phyloP scores from a whole-genome alignment of 2,329 filamentous ascomycete genomes.

The Blastomyces parvus region DNA sequence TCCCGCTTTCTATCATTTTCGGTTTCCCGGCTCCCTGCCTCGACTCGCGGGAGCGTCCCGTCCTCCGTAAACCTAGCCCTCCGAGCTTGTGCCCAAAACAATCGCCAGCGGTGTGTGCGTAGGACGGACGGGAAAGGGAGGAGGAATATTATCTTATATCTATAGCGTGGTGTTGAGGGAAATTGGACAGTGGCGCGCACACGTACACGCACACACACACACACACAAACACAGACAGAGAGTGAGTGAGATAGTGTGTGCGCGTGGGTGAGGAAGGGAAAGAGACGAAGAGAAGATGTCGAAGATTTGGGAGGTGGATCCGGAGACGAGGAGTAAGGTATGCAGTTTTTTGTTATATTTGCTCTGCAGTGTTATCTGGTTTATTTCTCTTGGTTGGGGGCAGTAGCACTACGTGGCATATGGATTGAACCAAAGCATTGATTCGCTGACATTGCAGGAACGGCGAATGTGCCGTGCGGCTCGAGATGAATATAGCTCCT shows the following conservation, averaged over 20 bases:
- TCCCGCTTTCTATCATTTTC: background rate
- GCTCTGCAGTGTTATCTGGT: background rate
- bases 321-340: slow-evolving; percentile 92
- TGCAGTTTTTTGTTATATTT: slow-evolving; percentile 16
- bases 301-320: slow-evolving; percentile 99
- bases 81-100: too few species aligned
- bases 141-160: background rate
- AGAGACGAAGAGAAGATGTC: slow-evolving; percentile 28
- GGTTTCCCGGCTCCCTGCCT: background rate
- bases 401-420: background rate
- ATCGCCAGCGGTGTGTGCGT: background rate
- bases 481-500: slow-evolving; percentile 53
- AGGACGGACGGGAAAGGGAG: too few species aligned
- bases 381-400: background rate
- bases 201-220: too few species aligned
- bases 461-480: background rate
- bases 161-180: background rate
- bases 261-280: background rate
- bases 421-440: background rate
- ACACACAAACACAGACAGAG: background rate
- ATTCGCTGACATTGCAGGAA: background rate
- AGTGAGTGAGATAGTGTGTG: background rate
- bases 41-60: background rate
- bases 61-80: background rate
- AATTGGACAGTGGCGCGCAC: too few species aligned